These are phyloP conservation scores for Pseudogymnoascus sp. DNA, from an alignment of 2,329 filamentous ascomycete species.

Conservation along the genomic window DNA sequence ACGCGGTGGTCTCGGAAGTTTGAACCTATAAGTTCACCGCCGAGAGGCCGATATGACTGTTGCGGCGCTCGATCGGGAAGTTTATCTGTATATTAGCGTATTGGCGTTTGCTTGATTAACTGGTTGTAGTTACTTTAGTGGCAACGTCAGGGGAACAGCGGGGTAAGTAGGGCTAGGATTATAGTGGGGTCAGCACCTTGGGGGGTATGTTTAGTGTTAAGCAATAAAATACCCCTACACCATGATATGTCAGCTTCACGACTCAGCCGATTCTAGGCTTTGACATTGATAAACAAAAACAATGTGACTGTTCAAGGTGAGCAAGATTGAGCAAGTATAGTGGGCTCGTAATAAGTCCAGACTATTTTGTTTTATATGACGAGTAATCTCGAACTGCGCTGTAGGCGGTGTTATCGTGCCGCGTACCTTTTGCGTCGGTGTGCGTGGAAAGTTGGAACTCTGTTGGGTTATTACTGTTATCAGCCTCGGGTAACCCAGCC, in stretches of 20 bases:
- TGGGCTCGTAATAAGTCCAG: background rate
- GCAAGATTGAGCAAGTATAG: background rate
- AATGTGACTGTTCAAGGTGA: background rate
- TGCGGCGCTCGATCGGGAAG: background rate
- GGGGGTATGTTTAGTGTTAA: background rate
- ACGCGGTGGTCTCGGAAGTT: background rate
- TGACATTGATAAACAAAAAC: background rate
- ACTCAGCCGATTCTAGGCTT: background rate
- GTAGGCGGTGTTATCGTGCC: no score
- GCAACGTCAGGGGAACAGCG: background rate
- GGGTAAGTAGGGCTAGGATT: background rate
- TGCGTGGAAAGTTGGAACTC: no score
- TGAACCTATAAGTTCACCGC: background rate
- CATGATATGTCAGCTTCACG: background rate
- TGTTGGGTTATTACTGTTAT: no score
- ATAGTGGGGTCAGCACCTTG: background rate
- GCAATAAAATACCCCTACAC: background rate
- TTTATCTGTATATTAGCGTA: background rate
- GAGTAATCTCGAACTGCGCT: no score
- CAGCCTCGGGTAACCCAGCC: no score
- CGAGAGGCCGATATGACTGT: conserved; percentile 1
- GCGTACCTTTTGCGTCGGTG: no score
- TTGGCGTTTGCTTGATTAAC: background rate
- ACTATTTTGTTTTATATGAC: background rate
- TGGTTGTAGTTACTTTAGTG: background rate